Conservation (phyloP, 345 rosid genomes). For the Schrenkiella parvula region DNA sequence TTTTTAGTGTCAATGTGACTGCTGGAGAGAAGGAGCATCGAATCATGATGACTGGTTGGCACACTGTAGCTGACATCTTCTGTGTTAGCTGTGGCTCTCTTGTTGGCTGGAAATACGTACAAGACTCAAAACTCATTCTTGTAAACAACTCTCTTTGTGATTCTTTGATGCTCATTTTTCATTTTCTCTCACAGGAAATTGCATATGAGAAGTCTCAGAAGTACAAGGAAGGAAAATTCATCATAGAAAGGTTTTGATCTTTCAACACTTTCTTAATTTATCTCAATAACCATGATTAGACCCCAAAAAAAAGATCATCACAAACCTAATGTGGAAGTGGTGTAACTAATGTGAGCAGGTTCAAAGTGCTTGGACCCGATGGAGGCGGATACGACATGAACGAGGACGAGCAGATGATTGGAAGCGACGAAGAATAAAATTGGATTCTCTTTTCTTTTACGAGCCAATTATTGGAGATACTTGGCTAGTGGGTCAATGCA, state of each 20-base stretch:
- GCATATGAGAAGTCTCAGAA: slow-evolving; percentile 57
- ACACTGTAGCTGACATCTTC: slow-evolving; percentile 74
- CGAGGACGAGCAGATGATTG: slow-evolving; percentile 44
- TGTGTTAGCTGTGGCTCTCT: slow-evolving; percentile 77
- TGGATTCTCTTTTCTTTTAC: neutral
- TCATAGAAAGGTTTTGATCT: slow-evolving; percentile 56
- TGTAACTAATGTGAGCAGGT: slow-evolving; percentile 42
- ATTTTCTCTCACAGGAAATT: slow-evolving; percentile 38
- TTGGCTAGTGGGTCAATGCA: slow-evolving; percentile 15
- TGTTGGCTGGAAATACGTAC: slow-evolving; percentile 87
- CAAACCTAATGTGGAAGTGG: slow-evolving; percentile 1
- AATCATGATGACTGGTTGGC: slow-evolving; percentile 76
- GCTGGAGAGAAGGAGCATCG: slow-evolving; percentile 61
- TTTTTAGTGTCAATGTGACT: slow-evolving; percentile 56
- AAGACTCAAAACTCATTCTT: slow-evolving; percentile 9
- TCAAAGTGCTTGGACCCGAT: slow-evolving; percentile 62
- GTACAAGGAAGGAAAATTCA: slow-evolving; percentile 81
- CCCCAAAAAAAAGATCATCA: neutral
- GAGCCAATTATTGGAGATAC: neutral
- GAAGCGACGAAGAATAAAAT: slow-evolving; percentile 51
- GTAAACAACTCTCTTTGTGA: slow-evolving; percentile 1
- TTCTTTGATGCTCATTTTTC: neutral
- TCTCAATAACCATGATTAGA: neutral
- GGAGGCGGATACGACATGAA: slow-evolving; percentile 39
- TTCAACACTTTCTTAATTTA: neutral